A percentile compares a stretch with the other conserved stretches of the same genome.
Conservation (phyloP, 495 filamentous ascomycete species). For the Penicillium desertorum region DNA sequence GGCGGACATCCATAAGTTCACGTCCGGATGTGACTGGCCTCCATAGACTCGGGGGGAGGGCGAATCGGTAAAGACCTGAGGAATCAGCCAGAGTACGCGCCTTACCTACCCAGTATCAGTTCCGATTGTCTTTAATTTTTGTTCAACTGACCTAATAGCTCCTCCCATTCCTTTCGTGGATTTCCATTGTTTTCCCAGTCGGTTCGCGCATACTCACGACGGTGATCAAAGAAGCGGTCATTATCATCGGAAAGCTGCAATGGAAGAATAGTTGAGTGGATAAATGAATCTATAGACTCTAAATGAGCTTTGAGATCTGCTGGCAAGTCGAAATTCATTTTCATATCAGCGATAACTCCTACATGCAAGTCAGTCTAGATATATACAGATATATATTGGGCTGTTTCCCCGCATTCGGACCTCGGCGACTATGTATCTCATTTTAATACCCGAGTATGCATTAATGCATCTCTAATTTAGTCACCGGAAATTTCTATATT, state of each 20-base stretch:
- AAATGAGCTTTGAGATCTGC: slow-evolving; percentile 47
- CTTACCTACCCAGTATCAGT: slow-evolving; percentile 25
- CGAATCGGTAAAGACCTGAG: slow-evolving; percentile 58
- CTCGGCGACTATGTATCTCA: slow-evolving; percentile 14
- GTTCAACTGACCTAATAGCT: slow-evolving; percentile 32
- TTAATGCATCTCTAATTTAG: too few species aligned
- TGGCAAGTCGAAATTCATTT: slow-evolving; percentile 58
- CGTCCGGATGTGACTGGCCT: slow-evolving; percentile 45
- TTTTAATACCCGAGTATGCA: not conserved
- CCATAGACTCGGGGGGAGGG: slow-evolving; percentile 55
- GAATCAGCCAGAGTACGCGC: slow-evolving; percentile 48
- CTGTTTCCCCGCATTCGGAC: slow-evolving; percentile 26
- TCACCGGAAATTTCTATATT: not conserved
- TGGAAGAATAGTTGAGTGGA: slow-evolving; percentile 50
- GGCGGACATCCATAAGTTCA: slow-evolving; percentile 60
- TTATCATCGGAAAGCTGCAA: slow-evolving; percentile 53
- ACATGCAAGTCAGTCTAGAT: not conserved
- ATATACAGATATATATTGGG: not conserved
- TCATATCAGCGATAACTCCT: not conserved
- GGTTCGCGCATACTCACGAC: slow-evolving; percentile 56
- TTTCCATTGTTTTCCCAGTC: slow-evolving; percentile 54
- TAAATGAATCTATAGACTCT: slow-evolving; percentile 52
- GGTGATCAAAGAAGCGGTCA: slow-evolving; percentile 61
- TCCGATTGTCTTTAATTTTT: not conserved
- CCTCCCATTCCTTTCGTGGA: slow-evolving; percentile 56